phyloP scores from a whole-genome alignment of 306 rosid species.

The Pueraria montana region DNA sequence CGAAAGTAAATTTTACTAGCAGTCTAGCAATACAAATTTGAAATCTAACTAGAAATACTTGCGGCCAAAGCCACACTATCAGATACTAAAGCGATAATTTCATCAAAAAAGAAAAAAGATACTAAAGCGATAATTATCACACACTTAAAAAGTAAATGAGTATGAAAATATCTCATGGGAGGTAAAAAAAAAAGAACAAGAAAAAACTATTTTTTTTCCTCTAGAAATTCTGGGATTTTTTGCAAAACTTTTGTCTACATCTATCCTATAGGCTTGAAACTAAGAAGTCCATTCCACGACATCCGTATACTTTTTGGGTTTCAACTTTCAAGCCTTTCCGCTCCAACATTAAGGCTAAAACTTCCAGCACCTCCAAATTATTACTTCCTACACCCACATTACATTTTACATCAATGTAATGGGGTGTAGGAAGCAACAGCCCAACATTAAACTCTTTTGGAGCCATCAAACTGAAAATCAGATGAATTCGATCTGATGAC shows the following conservation, averaged over 20 bases:
- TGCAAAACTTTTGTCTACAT: neutral
- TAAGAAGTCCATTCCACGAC: too few species aligned
- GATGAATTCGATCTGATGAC: too few species aligned
- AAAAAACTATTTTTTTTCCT: neutral
- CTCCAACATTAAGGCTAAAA: too few species aligned
- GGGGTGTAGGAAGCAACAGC: too few species aligned
- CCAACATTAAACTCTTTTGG: neutral
- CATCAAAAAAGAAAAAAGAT: neutral
- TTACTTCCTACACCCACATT: too few species aligned
- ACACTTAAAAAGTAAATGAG: neutral
- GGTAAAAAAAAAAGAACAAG: too few species aligned
- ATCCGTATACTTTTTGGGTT: too few species aligned
- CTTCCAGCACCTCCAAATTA: too few species aligned
- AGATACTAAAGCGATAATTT: neutral
- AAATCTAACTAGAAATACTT: neutral
- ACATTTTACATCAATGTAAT: too few species aligned
- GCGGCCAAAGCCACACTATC: neutral
- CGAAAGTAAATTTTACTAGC: neutral
- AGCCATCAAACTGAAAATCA: constrained; percentile 1
- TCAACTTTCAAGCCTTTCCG: neutral
- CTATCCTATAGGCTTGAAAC: too few species aligned
- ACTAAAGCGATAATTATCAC: neutral
- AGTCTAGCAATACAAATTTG: neutral
- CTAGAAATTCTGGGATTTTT: neutral
- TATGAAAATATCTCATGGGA: too few species aligned